A percentile compares a stretch with the other conserved stretches of the same genome.
Conservation (phyloP, 2,329 filamentous ascomycete species). For the Fusarium lyarnte region DNA sequence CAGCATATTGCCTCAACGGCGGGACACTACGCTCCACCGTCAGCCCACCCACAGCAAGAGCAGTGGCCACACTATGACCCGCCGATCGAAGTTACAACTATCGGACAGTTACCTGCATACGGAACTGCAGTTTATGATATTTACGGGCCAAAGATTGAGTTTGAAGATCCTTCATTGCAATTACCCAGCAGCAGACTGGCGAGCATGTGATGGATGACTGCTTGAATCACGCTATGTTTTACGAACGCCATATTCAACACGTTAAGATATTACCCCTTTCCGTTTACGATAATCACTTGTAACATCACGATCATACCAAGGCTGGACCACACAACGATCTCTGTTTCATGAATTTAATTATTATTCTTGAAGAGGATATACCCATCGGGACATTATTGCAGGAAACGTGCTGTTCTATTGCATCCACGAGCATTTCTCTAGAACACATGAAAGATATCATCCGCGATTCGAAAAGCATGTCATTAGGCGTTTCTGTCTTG, state of each 20-base stretch:
- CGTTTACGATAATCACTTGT: constrained; percentile 32
- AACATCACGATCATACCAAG: constrained; percentile 39
- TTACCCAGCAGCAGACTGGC: constrained; percentile 68
- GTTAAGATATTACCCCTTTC: constrained; percentile 15
- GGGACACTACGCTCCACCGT: constrained; percentile 50
- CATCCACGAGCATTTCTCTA: constrained; percentile 15
- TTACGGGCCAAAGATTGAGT: constrained; percentile 66
- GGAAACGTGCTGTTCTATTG: constrained; percentile 23
- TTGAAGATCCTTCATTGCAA: constrained; percentile 66
- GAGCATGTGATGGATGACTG: constrained; percentile 55
- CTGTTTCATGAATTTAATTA: constrained; percentile 32
- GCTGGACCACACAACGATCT: constrained; percentile 38
- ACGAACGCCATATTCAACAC: constrained; percentile 13
- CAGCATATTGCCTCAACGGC: constrained; percentile 41
- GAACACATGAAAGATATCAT: constrained; percentile 24
- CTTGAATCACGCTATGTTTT: constrained; percentile 20
- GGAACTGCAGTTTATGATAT: constrained; percentile 61
- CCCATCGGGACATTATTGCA: constrained; percentile 44
- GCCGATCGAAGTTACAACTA: constrained; percentile 65
- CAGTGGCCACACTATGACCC: constrained; percentile 68
- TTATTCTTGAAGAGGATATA: constrained; percentile 45
- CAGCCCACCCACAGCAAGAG: constrained; percentile 55
- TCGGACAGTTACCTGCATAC: constrained; percentile 62
- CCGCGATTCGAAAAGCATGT: constrained; percentile 24
- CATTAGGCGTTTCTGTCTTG: constrained; percentile 20